These are phyloP conservation scores for Aspergillus sp. DNA, from an alignment of 2,329 filamentous ascomycete genomes.

Conservation along the genomic window DNA sequence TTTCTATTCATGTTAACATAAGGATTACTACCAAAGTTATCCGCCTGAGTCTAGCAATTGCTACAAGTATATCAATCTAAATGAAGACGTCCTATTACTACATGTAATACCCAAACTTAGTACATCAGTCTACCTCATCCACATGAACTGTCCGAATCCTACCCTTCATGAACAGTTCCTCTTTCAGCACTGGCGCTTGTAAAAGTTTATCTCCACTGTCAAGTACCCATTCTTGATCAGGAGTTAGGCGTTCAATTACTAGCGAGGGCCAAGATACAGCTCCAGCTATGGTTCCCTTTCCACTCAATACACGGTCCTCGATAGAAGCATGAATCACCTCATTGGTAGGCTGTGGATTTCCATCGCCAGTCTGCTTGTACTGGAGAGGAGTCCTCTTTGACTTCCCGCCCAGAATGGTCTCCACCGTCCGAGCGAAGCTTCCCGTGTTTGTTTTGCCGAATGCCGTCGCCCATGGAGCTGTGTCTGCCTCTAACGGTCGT, in stretches of 20 bases:
- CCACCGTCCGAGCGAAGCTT: conserved; percentile 12
- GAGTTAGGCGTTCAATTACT: neutral
- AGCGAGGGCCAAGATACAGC: conserved; percentile 3
- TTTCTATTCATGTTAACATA: no score
- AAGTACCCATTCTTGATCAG: neutral
- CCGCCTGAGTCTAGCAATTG: no score
- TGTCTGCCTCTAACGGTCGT: neutral
- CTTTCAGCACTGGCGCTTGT: neutral
- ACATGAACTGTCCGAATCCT: conserved; percentile 16
- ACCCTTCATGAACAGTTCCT: conserved; percentile 14
- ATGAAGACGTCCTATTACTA: neutral
- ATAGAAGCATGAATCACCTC: conserved; percentile 20
- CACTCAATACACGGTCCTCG: conserved; percentile 4
- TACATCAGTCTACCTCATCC: conserved; percentile 3
- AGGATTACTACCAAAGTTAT: no score
- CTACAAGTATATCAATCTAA: fast-evolving
- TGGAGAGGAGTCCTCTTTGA: conserved; percentile 17
- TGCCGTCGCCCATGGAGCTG: conserved; percentile 20
- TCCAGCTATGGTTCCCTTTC: neutral
- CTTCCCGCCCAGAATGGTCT: conserved; percentile 12
- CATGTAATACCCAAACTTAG: neutral
- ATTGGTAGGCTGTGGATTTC: conserved; percentile 3
- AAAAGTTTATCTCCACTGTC: neutral
- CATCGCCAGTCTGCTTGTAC: conserved; percentile 12
- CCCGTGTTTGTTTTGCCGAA: conserved; percentile 11